Percentiles rank a stretch among this genome's conserved stretches.
Conservation (phyloP, 306 rosid species). For the Ziziphus jujuba region DNA sequence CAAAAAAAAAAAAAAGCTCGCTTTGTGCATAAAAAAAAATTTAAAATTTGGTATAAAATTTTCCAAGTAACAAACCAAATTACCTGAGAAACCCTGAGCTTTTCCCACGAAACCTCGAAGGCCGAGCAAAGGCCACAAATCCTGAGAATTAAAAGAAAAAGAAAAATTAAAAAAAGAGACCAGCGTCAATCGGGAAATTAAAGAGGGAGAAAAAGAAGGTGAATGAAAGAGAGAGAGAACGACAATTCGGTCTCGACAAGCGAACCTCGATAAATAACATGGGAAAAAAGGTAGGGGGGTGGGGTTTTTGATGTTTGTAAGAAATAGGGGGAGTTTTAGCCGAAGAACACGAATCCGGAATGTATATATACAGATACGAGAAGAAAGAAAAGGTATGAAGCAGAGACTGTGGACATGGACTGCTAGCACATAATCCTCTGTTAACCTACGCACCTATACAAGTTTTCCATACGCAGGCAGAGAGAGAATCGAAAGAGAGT, state of each 20-base stretch:
- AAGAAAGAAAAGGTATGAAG: neutral
- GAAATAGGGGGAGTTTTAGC: neutral
- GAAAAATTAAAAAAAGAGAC: neutral
- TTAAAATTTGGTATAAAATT: neutral
- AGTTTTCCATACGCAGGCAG: neutral
- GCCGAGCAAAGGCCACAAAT: constrained; percentile 57
- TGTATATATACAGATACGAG: neutral
- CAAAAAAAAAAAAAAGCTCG: no score
- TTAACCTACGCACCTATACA: neutral
- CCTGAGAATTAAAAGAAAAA: constrained; percentile 36
- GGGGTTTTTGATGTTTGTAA: neutral
- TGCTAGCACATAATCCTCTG: neutral
- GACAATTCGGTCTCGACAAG: neutral
- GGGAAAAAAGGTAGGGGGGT: constrained; percentile 19
- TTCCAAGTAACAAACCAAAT: neutral
- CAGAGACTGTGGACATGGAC: neutral
- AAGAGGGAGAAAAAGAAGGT: neutral
- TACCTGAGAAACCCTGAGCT: constrained; percentile 51
- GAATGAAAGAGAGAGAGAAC: no score
- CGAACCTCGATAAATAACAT: constrained; percentile 72
- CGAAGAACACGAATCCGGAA: constrained; percentile 9
- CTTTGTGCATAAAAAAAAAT: no score
- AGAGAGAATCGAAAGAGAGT: constrained; percentile 25
- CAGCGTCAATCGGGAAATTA: neutral
- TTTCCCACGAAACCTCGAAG: constrained; percentile 30